phyloP scores from a whole-genome alignment of 2,329 filamentous ascomycete species.

The Calonectria leucothoes region DNA sequence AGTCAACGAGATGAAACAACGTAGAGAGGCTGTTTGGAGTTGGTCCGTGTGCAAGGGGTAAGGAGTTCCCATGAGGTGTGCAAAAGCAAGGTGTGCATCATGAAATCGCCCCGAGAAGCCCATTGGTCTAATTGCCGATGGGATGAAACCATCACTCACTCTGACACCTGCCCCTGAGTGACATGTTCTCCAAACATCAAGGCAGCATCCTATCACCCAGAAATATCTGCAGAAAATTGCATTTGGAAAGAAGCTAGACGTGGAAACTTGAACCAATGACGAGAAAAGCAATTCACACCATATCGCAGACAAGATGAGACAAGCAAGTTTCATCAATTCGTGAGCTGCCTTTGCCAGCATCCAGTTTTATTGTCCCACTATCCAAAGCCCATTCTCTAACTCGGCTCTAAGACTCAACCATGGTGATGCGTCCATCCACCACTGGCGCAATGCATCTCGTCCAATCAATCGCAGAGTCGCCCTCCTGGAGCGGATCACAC shows the following conservation, averaged over 20 bases:
- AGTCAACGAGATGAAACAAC: not conserved
- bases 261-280: not conserved
- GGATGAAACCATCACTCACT: not conserved
- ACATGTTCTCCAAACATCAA: not conserved
- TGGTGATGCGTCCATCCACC: constrained; percentile 79
- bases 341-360: not conserved
- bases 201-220: not conserved
- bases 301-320: not conserved
- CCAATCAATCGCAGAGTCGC: constrained; percentile 76
- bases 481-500: constrained; percentile 67
- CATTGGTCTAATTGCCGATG: not conserved
- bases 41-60: not conserved
- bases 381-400: not conserved
- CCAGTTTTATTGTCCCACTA: not conserved
- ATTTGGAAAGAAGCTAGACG: not conserved
- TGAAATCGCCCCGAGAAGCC: not conserved
- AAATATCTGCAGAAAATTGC: not conserved
- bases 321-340: not conserved
- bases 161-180: not conserved
- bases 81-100: not conserved
- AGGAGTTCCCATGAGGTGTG: not conserved
- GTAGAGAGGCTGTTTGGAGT: not conserved
- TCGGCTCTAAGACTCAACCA: constrained; percentile 46
- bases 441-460: constrained; percentile 83
- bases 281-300: not conserved